Percentiles rank a stretch among this genome's conserved stretches.
Conservation (phyloP, 495 filamentous ascomycete species). For the Venustampulla echinocandica region DNA sequence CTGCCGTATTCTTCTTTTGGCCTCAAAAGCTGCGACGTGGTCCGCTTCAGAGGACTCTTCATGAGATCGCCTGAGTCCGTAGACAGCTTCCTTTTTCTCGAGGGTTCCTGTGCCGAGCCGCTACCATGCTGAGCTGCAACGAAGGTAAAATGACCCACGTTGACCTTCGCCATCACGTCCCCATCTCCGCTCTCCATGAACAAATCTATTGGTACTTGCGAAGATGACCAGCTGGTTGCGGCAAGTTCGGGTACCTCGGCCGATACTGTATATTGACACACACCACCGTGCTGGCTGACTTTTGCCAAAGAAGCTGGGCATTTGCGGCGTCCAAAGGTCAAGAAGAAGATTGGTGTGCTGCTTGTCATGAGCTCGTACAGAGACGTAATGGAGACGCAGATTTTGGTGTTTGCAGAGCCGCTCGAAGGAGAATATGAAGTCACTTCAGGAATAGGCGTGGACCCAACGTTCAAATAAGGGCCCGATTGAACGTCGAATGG, state of each 20-base stretch:
- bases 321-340: constrained; percentile 68
- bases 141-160: constrained; percentile 75
- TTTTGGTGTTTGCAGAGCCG: constrained; percentile 58
- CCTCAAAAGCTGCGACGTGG: constrained; percentile 25
- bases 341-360: constrained; percentile 45
- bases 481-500: constrained; percentile 43
- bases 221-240: constrained; percentile 54
- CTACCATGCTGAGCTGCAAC: constrained; percentile 35
- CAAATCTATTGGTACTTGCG: constrained; percentile 65
- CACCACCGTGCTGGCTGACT: constrained; percentile 45
- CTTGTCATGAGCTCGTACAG: constrained; percentile 60
- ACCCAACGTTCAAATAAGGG: constrained; percentile 42
- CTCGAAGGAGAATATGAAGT: constrained; percentile 56
- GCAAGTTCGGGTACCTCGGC: constrained; percentile 64
- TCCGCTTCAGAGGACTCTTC: constrained; percentile 28
- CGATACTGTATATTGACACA: constrained; percentile 62
- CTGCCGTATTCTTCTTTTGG: constrained; percentile 31
- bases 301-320: constrained; percentile 55
- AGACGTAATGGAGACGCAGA: constrained; percentile 64
- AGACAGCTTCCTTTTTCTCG: constrained; percentile 36
- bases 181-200: constrained; percentile 60
- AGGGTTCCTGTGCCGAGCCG: constrained; percentile 28
- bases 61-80: constrained; percentile 25
- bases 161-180: constrained; percentile 49
- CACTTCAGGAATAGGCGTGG: constrained; percentile 49